phyloP scores from a whole-genome alignment of 257 asterid species.

The Parsonsia alboflavescens region DNA sequence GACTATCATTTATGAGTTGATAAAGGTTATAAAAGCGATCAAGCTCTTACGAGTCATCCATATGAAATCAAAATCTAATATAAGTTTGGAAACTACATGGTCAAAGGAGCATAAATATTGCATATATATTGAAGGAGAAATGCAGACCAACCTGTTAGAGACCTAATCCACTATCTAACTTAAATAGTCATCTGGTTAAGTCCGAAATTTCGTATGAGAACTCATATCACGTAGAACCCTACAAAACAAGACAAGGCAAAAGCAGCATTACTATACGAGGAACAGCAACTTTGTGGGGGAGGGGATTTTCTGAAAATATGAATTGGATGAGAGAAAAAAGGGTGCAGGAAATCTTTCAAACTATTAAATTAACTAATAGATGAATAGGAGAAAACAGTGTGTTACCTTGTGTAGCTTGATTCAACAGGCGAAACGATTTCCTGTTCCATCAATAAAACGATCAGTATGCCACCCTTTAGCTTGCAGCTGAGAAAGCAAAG shows the following conservation, averaged over 20 bases:
- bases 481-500: constrained; percentile 61
- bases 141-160: not conserved
- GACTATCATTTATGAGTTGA: not conserved
- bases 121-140: not conserved
- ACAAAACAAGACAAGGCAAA: not conserved
- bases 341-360: not conserved
- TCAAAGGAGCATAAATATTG: not conserved
- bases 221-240: not conserved
- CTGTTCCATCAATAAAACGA: constrained; percentile 89
- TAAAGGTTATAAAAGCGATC: not conserved
- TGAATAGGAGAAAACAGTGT: not conserved
- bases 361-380: not conserved
- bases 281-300: not conserved
- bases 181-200: not conserved
- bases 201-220: not conserved
- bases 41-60: not conserved
- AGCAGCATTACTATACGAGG: not conserved
- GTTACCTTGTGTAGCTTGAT: not conserved
- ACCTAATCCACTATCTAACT: not conserved
- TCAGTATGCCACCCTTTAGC: constrained; percentile 98
- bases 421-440: constrained; percentile 56
- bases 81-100: not conserved
- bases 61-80: not conserved
- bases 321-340: not conserved
- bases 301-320: not conserved